Evolutionary conservation across 2,329 filamentous ascomycete genomes (phyloP), one percentile per base, ranked within the genome.

Genomic region (Blastomyces emzantsi): DNA sequence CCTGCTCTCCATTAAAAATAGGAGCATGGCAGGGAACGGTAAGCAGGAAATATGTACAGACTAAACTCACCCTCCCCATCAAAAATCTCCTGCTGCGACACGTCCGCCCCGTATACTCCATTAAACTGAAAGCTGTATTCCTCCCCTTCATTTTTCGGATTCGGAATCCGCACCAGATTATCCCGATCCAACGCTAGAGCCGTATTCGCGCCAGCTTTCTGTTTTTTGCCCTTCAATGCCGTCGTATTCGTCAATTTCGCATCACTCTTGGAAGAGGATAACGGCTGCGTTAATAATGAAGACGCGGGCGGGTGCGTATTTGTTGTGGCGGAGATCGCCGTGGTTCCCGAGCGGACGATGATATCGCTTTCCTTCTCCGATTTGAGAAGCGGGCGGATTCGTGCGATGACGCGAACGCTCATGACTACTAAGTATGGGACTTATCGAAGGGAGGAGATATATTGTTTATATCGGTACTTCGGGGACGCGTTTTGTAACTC

Each of bases 41-140:
- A 55, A 55, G 11, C 22, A 33, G 51, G 41, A 11, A 19, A 49
- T 22, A 45, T 41, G 61, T 52, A 54, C 39, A 47, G 43, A 28
- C 41, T 58, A 63, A 62, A 75, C 81, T 70, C 81, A 92, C 91
- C 90, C 85, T 97, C 93, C 47, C 88, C 85, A 67, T 92, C 90
- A 74, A 96, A 99, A 64, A 99, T 78, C 67, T 90, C 84, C 76
- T 96, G 90, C 75, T 99, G 93, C 9, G 90, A 86, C 19, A 90
- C 88, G 45, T 83, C 76, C 70, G 88, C 85, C 72, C 90, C 90
- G 76, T 96, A 97, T 63, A 97, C 93, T 69, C 89, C 85, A 80
- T 94, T 95, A 82, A 97, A 97, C 61, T 92, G 86, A 75, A 97
- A 99, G 62, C 89, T 92, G 77, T 92, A 97, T 72, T 92, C 89